Evolutionary conservation across 768 basidiomycete genomes (phyloP).

Genomic region (Suillus variegatus): DNA sequence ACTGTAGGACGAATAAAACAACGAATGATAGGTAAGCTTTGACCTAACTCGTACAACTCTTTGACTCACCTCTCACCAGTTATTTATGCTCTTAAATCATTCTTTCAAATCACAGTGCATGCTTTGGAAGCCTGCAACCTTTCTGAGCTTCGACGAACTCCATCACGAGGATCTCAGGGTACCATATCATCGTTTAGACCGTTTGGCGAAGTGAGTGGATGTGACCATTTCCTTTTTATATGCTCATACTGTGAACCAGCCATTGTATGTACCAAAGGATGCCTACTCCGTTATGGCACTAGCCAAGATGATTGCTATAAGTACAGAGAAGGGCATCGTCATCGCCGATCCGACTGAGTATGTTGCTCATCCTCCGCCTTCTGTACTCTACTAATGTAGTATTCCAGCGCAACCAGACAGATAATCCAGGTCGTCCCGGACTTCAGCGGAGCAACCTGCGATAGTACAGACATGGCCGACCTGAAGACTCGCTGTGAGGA

Average conservation of each 20-base stretch:
- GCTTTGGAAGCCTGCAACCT: slow-evolving; percentile 56
- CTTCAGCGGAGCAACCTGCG: slow-evolving; percentile 42
- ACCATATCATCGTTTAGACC: slow-evolving; percentile 51
- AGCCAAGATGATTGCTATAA: slow-evolving; percentile 63
- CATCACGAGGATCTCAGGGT: slow-evolving; percentile 34
- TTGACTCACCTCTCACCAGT: slow-evolving; percentile 41
- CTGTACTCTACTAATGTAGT: not conserved
- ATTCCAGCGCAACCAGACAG: slow-evolving; percentile 41
- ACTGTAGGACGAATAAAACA: slow-evolving; percentile 53
- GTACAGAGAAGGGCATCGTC: slow-evolving; percentile 62
- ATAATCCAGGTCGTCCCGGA: slow-evolving; percentile 59
- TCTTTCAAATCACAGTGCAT: slow-evolving; percentile 61
- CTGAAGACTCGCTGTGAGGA: slow-evolving; percentile 62
- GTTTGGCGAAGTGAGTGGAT: slow-evolving; percentile 61
- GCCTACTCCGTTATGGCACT: slow-evolving; percentile 61
- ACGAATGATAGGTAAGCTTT: slow-evolving; percentile 52
- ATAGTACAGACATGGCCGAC: slow-evolving; percentile 38
- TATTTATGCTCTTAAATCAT: slow-evolving; percentile 63
- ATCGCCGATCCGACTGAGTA: slow-evolving; percentile 72
- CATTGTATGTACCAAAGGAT: slow-evolving; percentile 72
- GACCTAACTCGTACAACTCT: not conserved
- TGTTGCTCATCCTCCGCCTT: slow-evolving; percentile 20
- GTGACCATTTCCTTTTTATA: slow-evolving; percentile 9
- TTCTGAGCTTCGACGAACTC: slow-evolving; percentile 36
- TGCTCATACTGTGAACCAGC: slow-evolving; percentile 37